Conservation (phyloP, 192 early-diverging fungal species). For the Powellomyces hirtus region DNA sequence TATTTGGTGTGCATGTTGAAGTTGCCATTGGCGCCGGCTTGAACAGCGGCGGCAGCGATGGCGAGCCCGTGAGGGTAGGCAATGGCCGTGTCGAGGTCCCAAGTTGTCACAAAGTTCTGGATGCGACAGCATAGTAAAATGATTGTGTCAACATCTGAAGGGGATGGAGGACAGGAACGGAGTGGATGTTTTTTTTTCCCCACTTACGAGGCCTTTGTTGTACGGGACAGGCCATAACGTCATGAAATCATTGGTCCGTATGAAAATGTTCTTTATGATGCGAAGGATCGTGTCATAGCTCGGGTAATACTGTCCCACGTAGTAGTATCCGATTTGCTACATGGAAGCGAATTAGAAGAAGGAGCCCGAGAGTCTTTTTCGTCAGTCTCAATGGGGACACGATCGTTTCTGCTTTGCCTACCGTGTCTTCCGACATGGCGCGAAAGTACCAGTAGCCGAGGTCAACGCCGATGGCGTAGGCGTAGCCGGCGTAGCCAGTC, state of each 20-base stretch:
- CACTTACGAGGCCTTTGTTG: background rate
- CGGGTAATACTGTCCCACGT: background rate
- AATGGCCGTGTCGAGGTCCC: constrained; percentile 1
- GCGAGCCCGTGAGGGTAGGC: background rate
- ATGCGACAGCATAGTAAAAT: no score
- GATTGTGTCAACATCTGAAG: no score
- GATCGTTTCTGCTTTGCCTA: background rate
- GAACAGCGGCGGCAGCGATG: background rate
- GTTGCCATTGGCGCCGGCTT: background rate
- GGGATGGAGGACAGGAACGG: no score
- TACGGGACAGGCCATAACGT: background rate
- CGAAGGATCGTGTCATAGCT: constrained; percentile 6
- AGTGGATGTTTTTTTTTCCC: no score
- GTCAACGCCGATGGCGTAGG: background rate
- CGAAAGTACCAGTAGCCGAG: constrained; percentile 1
- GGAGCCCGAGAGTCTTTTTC: no score
- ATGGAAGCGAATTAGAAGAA: background rate
- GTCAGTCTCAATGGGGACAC: background rate
- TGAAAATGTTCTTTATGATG: background rate
- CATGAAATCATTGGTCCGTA: background rate
- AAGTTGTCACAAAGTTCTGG: background rate
- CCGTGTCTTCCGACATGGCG: constrained; percentile 6
- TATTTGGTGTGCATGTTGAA: constrained; percentile 11
- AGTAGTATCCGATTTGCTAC: background rate
- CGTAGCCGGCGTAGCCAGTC: background rate